These are phyloP conservation scores for Hypholoma sublateritium DNA, from an alignment of 768 basidiomycete genomes.

Conservation along the genomic window DNA sequence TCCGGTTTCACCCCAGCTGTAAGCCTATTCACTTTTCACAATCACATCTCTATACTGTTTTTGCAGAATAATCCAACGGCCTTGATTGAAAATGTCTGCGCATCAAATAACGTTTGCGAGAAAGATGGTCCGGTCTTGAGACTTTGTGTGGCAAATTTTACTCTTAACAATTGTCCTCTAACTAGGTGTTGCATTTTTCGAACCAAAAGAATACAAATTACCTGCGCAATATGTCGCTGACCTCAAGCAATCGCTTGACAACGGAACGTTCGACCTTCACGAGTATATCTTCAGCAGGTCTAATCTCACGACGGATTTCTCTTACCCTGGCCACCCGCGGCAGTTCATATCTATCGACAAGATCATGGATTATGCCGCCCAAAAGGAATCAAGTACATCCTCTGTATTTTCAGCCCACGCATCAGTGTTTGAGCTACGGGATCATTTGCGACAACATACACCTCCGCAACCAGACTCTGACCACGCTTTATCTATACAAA, in stretches of 20 bases:
- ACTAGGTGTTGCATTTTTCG: not conserved
- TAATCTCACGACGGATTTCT: not conserved
- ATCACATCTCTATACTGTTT: not conserved
- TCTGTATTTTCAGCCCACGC: too few relatives aligned
- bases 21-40: not conserved
- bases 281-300: not conserved
- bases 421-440: not conserved
- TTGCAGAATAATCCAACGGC: not conserved
- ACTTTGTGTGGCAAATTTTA: not conserved
- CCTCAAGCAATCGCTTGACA: not conserved
- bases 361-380: not conserved
- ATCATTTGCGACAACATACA: not conserved
- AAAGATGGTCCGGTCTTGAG: not conserved
- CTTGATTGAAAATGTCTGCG: not conserved
- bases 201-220: not conserved
- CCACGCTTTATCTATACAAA: not conserved
- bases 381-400: too few relatives aligned
- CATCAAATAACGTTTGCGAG: not conserved
- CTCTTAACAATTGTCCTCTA: not conserved
- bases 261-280: not conserved
- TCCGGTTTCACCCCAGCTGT: not conserved
- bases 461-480: not conserved
- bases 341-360: not conserved
- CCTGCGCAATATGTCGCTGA: not conserved
- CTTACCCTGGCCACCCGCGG: not conserved